Percentiles rank a stretch among this genome's conserved stretches.
Conservation (phyloP, 2,329 filamentous ascomycete species). For the Metarhizium brunneum region DNA sequence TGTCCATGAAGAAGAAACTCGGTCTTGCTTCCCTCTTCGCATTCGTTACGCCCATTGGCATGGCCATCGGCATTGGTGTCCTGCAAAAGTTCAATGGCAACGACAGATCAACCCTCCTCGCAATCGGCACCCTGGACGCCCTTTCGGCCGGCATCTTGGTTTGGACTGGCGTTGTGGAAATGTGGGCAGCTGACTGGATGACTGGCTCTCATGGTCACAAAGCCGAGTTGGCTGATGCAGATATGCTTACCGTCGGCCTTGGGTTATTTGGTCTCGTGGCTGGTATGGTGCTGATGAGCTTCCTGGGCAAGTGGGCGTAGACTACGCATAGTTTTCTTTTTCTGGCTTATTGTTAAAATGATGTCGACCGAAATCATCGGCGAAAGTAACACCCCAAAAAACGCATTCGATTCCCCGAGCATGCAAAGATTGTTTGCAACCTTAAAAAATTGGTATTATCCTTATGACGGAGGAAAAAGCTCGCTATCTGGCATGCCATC, state of each 20-base stretch:
- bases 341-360: not conserved
- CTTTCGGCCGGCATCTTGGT: slow-evolving; percentile 65
- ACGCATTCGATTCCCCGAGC: not conserved
- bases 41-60: slow-evolving; percentile 65
- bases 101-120: slow-evolving; percentile 56
- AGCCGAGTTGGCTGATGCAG: slow-evolving; percentile 44
- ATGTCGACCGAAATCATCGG: not conserved
- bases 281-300: slow-evolving; percentile 60
- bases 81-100: slow-evolving; percentile 65
- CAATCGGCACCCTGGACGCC: slow-evolving; percentile 65
- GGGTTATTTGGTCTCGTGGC: slow-evolving; percentile 45
- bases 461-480: not conserved
- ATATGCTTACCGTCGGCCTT: slow-evolving; percentile 35
- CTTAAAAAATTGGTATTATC: not conserved
- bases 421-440: not conserved
- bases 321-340: not conserved
- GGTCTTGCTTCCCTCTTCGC: slow-evolving; percentile 56
- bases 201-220: slow-evolving; percentile 30
- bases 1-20: slow-evolving; percentile 42
- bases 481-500: not conserved
- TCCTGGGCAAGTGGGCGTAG: slow-evolving; percentile 68
- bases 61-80: slow-evolving; percentile 71
- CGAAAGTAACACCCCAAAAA: not conserved
- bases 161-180: slow-evolving; percentile 75
- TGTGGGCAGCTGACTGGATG: slow-evolving; percentile 70